These are phyloP conservation scores for Pterulicium gracile DNA, from an alignment of 1,284 basidiomycete genomes.

Conservation along the genomic window DNA sequence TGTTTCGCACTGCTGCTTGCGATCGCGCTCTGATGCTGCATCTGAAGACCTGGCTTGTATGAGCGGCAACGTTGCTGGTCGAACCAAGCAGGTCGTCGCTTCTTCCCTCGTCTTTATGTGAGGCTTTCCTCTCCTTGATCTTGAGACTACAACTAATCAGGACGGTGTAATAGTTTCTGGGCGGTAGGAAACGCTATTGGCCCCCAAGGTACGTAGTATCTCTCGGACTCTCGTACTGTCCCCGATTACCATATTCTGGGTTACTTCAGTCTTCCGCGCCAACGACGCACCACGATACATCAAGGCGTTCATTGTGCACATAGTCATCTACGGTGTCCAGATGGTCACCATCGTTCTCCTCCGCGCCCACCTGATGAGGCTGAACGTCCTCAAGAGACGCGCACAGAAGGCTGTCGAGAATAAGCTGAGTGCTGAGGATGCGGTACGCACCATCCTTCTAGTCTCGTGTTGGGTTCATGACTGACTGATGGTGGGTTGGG, in stretches of 20 bases:
- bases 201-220: constrained; percentile 29
- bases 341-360: constrained; percentile 29
- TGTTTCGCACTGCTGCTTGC: background rate
- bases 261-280: constrained; percentile 31
- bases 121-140: constrained; percentile 7
- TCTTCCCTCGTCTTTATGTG: constrained; percentile 34
- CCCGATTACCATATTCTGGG: too few species aligned
- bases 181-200: constrained; percentile 39
- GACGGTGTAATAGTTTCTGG: constrained; percentile 24
- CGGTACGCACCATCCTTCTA: constrained; percentile 11
- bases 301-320: constrained; percentile 37
- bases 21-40: constrained; percentile 10
- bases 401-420: constrained; percentile 20
- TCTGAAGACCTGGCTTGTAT: constrained; percentile 31
- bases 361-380: constrained; percentile 32
- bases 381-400: constrained; percentile 32
- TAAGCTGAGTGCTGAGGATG: constrained; percentile 17
- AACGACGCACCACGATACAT: constrained; percentile 37
- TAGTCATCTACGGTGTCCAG: constrained; percentile 38
- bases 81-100: constrained; percentile 37
- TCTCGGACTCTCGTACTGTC: too few species aligned
- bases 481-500: constrained; percentile 2
- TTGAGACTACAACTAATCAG: background rate
- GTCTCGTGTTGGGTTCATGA: background rate
- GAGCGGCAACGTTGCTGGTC: constrained; percentile 35